Conservation (phyloP, 75 land plant genomes). For the Cupressus sempervirens region DNA sequence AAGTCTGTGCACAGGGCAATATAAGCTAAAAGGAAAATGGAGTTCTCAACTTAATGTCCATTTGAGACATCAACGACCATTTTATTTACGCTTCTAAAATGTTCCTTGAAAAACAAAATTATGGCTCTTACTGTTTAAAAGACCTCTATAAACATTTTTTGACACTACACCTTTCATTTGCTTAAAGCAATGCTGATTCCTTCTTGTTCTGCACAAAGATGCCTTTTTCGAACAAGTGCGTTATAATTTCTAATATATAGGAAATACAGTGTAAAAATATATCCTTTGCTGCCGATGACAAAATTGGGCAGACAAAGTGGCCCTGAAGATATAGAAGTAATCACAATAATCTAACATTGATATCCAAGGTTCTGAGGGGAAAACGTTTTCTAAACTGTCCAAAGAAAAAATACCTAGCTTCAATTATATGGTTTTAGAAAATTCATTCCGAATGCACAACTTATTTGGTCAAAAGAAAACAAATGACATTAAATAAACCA, state of each 20-base stretch:
- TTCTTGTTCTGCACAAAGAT: neutral
- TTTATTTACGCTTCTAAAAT: too few relatives aligned
- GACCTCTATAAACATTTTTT: neutral
- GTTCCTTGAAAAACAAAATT: neutral
- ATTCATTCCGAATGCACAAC: neutral
- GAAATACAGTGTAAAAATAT: neutral
- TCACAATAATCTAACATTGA: neutral
- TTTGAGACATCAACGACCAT: neutral
- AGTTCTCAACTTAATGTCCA: neutral
- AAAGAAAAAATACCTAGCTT: neutral
- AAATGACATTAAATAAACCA: neutral
- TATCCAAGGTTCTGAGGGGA: neutral
- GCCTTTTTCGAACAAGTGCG: neutral
- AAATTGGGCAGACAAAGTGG: neutral
- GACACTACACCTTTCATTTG: neutral
- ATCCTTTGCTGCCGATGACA: neutral
- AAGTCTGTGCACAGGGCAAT: neutral
- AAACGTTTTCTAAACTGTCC: neutral
- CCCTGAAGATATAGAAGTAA: neutral
- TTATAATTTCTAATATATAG: neutral
- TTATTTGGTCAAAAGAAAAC: neutral
- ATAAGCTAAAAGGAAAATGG: neutral
- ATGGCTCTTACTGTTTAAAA: neutral
- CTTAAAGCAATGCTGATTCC: constrained; percentile 1
- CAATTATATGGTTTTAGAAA: neutral